Evolutionary conservation across 2,329 filamentous ascomycete species (phyloP).

Genomic region (Tothia fuscella): DNA sequence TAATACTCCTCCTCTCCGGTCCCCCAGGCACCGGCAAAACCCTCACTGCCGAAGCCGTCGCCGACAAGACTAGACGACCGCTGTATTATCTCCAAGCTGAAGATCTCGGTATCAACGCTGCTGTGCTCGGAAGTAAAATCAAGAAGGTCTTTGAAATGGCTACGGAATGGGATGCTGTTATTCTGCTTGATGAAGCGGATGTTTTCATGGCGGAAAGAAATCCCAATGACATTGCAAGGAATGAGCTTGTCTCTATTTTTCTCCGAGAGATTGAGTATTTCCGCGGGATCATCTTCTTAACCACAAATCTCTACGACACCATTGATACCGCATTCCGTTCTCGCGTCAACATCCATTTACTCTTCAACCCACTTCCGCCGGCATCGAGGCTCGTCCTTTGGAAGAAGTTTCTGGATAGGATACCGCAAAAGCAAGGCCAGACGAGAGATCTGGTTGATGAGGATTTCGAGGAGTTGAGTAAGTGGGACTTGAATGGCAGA

Average conservation of each 20-base stretch:
- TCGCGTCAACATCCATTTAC: slow-evolving; percentile 36
- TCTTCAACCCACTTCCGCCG: slow-evolving; percentile 30
- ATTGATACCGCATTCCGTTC: slow-evolving; percentile 29
- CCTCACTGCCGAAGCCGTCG: slow-evolving; percentile 12
- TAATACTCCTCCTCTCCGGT: slow-evolving; percentile 14
- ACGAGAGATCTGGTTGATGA: slow-evolving; percentile 19
- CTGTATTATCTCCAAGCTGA: slow-evolving; percentile 15
- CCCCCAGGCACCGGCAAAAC: slow-evolving; percentile 11
- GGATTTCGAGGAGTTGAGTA: slow-evolving; percentile 28
- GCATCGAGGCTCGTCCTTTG: slow-evolving; percentile 32
- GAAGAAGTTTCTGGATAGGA: slow-evolving; percentile 34
- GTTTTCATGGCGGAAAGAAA: slow-evolving; percentile 17
- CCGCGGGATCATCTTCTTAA: slow-evolving; percentile 32
- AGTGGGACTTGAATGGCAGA: slow-evolving; percentile 34
- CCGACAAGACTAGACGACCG: slow-evolving; percentile 14
- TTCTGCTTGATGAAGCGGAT: slow-evolving; percentile 25
- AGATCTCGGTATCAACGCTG: slow-evolving; percentile 14
- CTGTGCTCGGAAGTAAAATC: slow-evolving; percentile 13
- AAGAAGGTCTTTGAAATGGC: slow-evolving; percentile 20
- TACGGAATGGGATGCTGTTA: slow-evolving; percentile 27
- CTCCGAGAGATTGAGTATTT: slow-evolving; percentile 32
- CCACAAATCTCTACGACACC: slow-evolving; percentile 31
- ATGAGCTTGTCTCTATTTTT: slow-evolving; percentile 16
- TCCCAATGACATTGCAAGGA: slow-evolving; percentile 8
- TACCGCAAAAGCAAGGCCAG: slow-evolving; percentile 15